These are phyloP conservation scores for Penicillium alfredii DNA, from an alignment of 495 filamentous ascomycete genomes.

Conservation along the genomic window DNA sequence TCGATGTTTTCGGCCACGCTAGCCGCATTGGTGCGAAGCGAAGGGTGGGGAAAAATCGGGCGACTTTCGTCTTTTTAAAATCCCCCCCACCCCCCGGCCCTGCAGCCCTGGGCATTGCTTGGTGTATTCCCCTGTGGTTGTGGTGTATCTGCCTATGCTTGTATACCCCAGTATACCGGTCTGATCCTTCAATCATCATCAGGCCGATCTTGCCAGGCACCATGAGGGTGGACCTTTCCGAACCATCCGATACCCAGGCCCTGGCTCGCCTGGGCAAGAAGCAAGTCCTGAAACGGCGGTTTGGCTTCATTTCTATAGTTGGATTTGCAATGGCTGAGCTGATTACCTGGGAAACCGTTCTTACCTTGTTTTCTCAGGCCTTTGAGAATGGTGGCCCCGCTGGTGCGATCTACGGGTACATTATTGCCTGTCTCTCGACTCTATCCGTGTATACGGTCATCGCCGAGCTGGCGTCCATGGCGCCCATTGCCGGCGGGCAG, in stretches of 20 bases:
- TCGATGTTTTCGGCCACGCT: too few species aligned
- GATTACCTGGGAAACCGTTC: slow-evolving; percentile 35
- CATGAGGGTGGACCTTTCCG: too few species aligned
- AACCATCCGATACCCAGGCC: slow-evolving; percentile 18
- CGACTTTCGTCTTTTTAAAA: too few species aligned
- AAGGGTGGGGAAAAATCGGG: too few species aligned
- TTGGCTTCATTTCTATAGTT: slow-evolving; percentile 34
- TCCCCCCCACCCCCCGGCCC: too few species aligned
- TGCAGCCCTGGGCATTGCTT: too few species aligned
- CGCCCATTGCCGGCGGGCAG: slow-evolving; percentile 35
- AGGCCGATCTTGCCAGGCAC: too few species aligned
- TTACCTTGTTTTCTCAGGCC: slow-evolving; percentile 22
- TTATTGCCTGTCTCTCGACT: slow-evolving; percentile 43
- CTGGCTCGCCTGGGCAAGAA: slow-evolving; percentile 35
- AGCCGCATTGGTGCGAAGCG: too few species aligned
- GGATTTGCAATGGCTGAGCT: slow-evolving; percentile 34
- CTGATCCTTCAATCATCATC: too few species aligned
- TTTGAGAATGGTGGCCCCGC: slow-evolving; percentile 41
- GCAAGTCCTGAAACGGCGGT: slow-evolving; percentile 33
- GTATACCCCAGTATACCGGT: too few species aligned
- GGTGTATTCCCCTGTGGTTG: too few species aligned
- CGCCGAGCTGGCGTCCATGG: slow-evolving; percentile 46
- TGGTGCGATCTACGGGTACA: slow-evolving; percentile 44
- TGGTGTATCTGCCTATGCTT: too few species aligned
- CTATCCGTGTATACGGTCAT: slow-evolving; percentile 40